Conservation (phyloP, 257 asterid species). For the Rubia yunnanensis region DNA sequence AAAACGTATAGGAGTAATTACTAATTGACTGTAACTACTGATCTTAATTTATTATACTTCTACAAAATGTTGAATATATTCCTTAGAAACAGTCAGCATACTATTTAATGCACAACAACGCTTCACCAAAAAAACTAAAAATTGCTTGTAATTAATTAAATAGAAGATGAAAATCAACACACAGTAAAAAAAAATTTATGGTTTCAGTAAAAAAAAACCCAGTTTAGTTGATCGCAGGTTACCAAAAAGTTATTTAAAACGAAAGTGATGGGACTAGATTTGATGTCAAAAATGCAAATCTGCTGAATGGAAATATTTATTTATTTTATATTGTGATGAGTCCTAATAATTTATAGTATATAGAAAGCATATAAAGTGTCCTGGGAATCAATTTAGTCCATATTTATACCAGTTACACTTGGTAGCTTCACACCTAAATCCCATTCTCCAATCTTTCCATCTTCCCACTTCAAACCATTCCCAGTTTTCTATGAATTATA, state of each 20-base stretch:
- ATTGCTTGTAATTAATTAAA: neutral
- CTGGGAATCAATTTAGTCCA: conserved; percentile 1
- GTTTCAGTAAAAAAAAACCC: neutral
- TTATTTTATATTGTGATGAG: neutral
- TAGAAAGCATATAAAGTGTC: neutral
- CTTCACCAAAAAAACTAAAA: neutral
- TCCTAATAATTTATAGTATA: neutral
- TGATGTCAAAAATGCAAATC: no score
- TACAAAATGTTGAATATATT: neutral
- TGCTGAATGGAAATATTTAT: neutral
- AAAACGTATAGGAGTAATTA: neutral
- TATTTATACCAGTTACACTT: neutral
- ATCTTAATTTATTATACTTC: neutral
- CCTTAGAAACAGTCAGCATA: neutral
- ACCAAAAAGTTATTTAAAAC: no score
- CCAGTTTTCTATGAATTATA: neutral
- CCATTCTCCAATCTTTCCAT: neutral
- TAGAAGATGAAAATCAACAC: neutral
- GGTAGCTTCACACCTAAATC: conserved; percentile 5
- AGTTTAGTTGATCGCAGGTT: neutral
- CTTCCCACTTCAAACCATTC: neutral
- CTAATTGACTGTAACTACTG: neutral
- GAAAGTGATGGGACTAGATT: no score
- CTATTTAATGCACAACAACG: neutral
- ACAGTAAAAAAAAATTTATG: neutral